Evolutionary conservation across 2,329 filamentous ascomycete genomes (phyloP).

Genomic region (Talaromyces sp.): DNA sequence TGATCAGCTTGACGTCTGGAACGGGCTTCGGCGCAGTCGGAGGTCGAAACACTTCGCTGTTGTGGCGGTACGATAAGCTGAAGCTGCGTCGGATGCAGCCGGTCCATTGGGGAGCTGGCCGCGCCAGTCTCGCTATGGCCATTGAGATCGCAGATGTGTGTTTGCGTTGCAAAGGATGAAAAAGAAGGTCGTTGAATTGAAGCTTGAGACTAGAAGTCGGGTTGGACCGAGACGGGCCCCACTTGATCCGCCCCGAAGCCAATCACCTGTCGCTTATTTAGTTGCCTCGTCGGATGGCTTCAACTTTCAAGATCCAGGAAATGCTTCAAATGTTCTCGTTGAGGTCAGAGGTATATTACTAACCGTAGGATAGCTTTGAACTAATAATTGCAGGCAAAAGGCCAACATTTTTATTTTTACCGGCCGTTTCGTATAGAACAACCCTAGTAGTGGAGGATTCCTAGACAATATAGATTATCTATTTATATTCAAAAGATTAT

Average conservation of each 20-base stretch:
- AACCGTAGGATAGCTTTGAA: too few species aligned
- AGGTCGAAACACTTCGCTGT: conserved; percentile 36
- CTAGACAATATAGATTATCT: too few species aligned
- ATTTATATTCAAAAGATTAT: too few species aligned
- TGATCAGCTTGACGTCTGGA: conserved; percentile 85
- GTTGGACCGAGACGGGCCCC: background rate
- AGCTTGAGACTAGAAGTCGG: background rate
- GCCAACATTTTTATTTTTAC: too few species aligned
- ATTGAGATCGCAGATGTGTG: background rate
- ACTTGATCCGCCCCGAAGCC: background rate
- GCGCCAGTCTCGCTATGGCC: background rate
- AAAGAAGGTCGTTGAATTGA: background rate
- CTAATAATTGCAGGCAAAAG: too few species aligned
- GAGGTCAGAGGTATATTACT: too few species aligned
- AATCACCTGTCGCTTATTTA: background rate
- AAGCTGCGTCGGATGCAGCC: conserved; percentile 6
- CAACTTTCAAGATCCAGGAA: too few species aligned
- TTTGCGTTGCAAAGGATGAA: background rate
- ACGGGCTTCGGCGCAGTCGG: conserved; percentile 72
- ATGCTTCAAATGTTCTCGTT: too few species aligned
- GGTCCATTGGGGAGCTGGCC: background rate
- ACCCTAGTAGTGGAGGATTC: too few species aligned
- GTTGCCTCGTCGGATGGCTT: background rate
- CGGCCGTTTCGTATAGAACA: too few species aligned
- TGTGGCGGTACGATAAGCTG: conserved; percentile 3